Conservation (phyloP, 169 alveolate genomes). For the Perkinsus chesapeaki region DNA sequence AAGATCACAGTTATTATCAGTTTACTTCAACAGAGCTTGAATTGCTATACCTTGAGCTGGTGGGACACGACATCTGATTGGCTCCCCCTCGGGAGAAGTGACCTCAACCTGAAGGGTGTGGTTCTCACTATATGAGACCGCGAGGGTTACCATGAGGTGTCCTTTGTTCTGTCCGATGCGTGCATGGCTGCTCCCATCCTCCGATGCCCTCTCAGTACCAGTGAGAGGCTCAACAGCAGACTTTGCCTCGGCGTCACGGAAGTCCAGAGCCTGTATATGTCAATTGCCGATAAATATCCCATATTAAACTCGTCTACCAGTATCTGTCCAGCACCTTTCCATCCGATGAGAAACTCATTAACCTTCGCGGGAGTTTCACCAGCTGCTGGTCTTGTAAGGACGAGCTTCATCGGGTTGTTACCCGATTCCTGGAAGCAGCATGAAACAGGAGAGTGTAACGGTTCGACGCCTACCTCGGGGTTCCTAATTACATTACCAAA, state of each 20-base stretch:
- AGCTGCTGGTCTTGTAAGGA: neutral
- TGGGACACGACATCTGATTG: neutral
- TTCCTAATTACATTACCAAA: neutral
- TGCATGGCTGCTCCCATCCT: neutral
- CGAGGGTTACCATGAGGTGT: neutral
- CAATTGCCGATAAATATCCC: too few species aligned
- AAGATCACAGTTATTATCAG: neutral
- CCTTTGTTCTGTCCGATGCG: neutral
- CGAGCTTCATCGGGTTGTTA: neutral
- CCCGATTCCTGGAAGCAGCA: neutral
- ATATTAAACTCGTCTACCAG: neutral
- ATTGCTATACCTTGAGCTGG: neutral
- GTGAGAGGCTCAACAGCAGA: neutral
- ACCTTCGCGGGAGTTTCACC: neutral
- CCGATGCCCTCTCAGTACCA: neutral
- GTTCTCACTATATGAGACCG: neutral
- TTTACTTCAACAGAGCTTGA: neutral
- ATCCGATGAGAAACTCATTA: neutral
- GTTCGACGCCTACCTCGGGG: neutral
- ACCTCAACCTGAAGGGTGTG: neutral
- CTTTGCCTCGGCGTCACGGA: neutral
- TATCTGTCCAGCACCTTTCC: neutral
- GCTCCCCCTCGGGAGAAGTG: neutral
- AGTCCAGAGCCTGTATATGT: neutral
- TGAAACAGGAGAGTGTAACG: neutral